Base-by-base conservation (phyloP, 2,329 filamentous ascomycete species). In the Fusarium goolgardi region DNA sequence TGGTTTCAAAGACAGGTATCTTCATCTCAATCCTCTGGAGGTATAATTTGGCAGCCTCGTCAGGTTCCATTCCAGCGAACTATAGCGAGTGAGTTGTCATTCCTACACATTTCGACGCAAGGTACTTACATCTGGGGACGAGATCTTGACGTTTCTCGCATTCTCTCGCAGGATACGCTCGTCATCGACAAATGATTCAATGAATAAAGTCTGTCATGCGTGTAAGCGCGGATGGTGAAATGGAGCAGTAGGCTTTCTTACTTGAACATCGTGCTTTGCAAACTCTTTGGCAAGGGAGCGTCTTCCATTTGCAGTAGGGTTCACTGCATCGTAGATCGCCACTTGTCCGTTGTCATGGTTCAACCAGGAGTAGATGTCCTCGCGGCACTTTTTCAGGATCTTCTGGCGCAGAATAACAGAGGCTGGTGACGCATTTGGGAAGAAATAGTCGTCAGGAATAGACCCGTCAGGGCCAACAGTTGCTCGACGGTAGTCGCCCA, bases 321-420 rank as follows among this genome's bases (percentile, higher is more conserved):
- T 99, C 20, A 99, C 96, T 29, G 96, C 96, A 79, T 99, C 96
- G 77, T 98, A 99, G 63, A 99, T 98, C 57, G 96, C 96, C 56
- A 99, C 95, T 77, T 99, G 96, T 15, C 96, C 96, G 73, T 98
- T 98, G 75, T 98, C 96, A 71, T 97, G 92, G 75, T 98, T 96
- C 44, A 99, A 83, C 84, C 97, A 99, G 56, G 91, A 90, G 76
- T 97, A 97, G 59, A 99, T 97, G 75, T 99, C 96, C 77, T 98
- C 94, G 61, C 96, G 90, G 73, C 96, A 99, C 78, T 96, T 97
- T 81, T 97, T 97, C 21, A 99, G 84, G 54, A 99, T 99, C 83
- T 97, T 97, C 79, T 98, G 96, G 34, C 96, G 90, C 50, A 99
- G 83, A 70, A 98, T 88, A n/a, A 98, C 92, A 2, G 96, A 97